Conservation (phyloP, 768 basidiomycete genomes). For the Trametes elegans region DNA sequence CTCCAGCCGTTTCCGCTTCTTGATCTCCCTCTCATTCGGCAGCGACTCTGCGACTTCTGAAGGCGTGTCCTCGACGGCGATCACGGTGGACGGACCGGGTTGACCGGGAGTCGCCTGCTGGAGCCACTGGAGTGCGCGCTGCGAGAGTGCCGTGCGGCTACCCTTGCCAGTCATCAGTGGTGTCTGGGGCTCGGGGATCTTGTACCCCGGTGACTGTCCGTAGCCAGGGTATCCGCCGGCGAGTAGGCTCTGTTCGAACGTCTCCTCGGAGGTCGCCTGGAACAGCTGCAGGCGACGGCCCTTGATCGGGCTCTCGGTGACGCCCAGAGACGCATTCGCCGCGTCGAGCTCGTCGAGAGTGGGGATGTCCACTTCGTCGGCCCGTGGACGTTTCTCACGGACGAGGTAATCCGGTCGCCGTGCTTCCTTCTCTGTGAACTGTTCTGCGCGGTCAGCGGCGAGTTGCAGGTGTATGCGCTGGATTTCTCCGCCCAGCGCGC, state of each 20-base stretch:
- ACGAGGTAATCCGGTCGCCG: conserved; percentile 73
- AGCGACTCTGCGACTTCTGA: conserved; percentile 14
- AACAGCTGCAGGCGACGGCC: conserved; percentile 73
- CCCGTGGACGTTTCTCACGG: conserved; percentile 49
- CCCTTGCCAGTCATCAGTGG: conserved; percentile 11
- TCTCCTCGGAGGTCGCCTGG: conserved; percentile 80
- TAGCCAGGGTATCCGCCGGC: conserved; percentile 79
- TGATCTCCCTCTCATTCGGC: conserved; percentile 53
- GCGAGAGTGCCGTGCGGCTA: conserved; percentile 26
- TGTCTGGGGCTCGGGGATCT: conserved; percentile 26
- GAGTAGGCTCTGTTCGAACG: conserved; percentile 82
- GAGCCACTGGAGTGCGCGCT: conserved; percentile 57
- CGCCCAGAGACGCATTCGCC: conserved; percentile 45
- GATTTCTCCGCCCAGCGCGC: conserved; percentile 51
- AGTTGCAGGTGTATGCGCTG: conserved; percentile 56
- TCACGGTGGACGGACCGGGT: conserved; percentile 30
- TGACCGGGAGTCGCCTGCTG: conserved; percentile 42
- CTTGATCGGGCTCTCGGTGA: conserved; percentile 68
- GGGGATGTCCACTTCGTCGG: conserved; percentile 38
- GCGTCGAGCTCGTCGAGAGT: conserved; percentile 36
- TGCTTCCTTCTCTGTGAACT: conserved; percentile 53
- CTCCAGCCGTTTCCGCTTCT: conserved; percentile 64
- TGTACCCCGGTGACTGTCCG: conserved; percentile 34
- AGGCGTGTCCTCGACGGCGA: conserved; percentile 27
- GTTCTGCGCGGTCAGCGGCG: conserved; percentile 47